These are phyloP conservation scores for Quercus variabilis DNA, from an alignment of 306 rosid genomes.

Conservation along the genomic window DNA sequence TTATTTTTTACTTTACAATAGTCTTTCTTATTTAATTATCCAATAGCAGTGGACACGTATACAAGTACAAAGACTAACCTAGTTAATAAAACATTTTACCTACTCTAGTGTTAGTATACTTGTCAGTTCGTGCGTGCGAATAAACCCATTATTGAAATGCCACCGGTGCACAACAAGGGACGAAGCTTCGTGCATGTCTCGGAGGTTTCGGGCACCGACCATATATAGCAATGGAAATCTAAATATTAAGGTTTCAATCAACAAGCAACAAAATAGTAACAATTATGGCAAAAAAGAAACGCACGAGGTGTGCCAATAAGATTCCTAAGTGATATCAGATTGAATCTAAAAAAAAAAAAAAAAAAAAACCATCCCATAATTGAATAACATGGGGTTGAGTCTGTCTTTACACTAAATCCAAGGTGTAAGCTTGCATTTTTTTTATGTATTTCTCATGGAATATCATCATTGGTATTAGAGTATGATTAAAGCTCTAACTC, in stretches of 20 bases:
- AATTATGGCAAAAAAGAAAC: slow-evolving; percentile 31
- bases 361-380: slow-evolving; percentile 29
- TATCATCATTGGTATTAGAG: slow-evolving; percentile 30
- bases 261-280: slow-evolving; percentile 1
- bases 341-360: slow-evolving; percentile 14
- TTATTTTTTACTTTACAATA: not conserved
- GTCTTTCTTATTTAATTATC: no score
- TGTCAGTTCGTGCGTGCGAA: slow-evolving; percentile 23
- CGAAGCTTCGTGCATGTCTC: slow-evolving; percentile 58
- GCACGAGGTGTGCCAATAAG: slow-evolving; percentile 53
- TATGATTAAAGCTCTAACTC: slow-evolving; percentile 20
- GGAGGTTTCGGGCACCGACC: slow-evolving; percentile 65
- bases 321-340: slow-evolving; percentile 32
- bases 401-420: slow-evolving; percentile 71
- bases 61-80: not conserved
- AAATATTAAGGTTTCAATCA: not conserved
- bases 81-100: not conserved
- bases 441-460: slow-evolving; percentile 18
- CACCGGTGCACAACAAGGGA: slow-evolving; percentile 8
- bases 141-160: not conserved
- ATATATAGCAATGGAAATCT: slow-evolving; percentile 14
- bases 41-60: no score
- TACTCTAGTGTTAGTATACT: not conserved
- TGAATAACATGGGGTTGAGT: slow-evolving; percentile 66
- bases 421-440: slow-evolving; percentile 40